Evolutionary conservation across 768 basidiomycete species (phyloP).

Genomic region (Termitomyces sp.): DNA sequence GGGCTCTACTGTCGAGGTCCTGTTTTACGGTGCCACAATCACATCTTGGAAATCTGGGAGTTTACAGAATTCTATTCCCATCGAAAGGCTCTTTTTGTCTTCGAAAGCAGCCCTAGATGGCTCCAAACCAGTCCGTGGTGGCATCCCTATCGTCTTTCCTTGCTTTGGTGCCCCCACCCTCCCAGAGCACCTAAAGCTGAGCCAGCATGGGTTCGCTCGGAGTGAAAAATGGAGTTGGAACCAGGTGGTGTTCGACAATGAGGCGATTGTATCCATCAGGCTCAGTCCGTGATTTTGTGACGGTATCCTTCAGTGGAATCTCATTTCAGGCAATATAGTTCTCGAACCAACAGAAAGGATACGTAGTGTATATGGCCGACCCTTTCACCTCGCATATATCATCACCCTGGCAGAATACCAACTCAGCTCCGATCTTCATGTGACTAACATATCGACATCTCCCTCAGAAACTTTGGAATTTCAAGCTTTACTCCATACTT

Average conservation of each 20-base stretch:
- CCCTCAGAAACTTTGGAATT: constrained; percentile 62
- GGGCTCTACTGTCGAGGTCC: constrained; percentile 65
- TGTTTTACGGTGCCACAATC: constrained; percentile 84
- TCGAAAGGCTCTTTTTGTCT: constrained; percentile 81
- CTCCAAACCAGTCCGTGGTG: constrained; percentile 64
- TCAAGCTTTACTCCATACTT: constrained; percentile 92
- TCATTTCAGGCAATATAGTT: constrained; percentile 34
- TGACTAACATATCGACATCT: constrained; percentile 62
- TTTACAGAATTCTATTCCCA: constrained; percentile 27
- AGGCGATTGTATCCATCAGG: constrained; percentile 68
- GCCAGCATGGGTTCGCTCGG: constrained; percentile 92
- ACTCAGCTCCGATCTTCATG: constrained; percentile 76
- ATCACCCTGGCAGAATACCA: constrained; percentile 75
- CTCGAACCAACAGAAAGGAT: constrained; percentile 64
- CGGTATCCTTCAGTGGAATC: neutral
- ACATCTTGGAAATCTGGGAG: constrained; percentile 77
- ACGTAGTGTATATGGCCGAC: constrained; percentile 50
- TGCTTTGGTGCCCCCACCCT: constrained; percentile 87
- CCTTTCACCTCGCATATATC: constrained; percentile 76
- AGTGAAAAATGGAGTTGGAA: constrained; percentile 72
- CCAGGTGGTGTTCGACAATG: constrained; percentile 61
- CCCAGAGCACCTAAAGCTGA: constrained; percentile 63
- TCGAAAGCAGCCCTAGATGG: constrained; percentile 78
- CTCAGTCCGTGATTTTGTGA: constrained; percentile 52
- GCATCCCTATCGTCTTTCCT: constrained; percentile 69